These are phyloP conservation scores for Tricholoma hemisulphureum DNA, from an alignment of 768 basidiomycete species.

Conservation along the genomic window DNA sequence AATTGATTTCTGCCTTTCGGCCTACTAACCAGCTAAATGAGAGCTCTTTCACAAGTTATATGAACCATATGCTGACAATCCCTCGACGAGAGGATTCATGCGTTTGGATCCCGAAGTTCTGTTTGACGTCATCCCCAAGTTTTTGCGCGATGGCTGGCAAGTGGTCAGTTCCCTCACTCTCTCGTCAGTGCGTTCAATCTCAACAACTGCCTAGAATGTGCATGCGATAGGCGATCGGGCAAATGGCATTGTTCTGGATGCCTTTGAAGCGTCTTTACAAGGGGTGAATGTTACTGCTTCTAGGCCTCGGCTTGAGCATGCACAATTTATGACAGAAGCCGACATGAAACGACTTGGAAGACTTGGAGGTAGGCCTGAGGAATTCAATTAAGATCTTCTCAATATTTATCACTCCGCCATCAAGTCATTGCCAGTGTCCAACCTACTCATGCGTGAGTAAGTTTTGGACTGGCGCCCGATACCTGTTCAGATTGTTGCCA, in stretches of 20 bases:
- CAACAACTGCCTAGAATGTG: constrained; percentile 57
- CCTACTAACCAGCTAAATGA: constrained; percentile 3
- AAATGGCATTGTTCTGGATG: constrained; percentile 79
- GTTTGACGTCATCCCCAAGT: constrained; percentile 60
- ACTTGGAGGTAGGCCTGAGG: constrained; percentile 62
- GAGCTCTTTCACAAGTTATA: constrained; percentile 48
- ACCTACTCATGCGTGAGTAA: constrained; percentile 80
- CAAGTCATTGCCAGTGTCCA: constrained; percentile 88
- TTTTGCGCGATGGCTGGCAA: constrained; percentile 85
- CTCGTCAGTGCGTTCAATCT: not conserved
- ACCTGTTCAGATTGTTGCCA: not conserved
- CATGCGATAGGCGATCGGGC: constrained; percentile 88
- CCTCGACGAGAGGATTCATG: constrained; percentile 75
- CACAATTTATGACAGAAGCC: constrained; percentile 75
- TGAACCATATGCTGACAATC: constrained; percentile 81
- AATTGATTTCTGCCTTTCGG: constrained; percentile 18
- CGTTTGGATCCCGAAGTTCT: constrained; percentile 63
- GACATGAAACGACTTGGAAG: constrained; percentile 77
- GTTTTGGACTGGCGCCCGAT: not conserved
- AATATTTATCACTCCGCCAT: not conserved
- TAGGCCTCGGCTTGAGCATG: constrained; percentile 86
- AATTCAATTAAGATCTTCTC: not conserved
- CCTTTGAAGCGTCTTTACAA: constrained; percentile 69
- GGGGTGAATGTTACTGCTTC: constrained; percentile 60
- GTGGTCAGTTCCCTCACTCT: constrained; percentile 53